Evolutionary conservation across 1,284 basidiomycete species (phyloP), one percentile per base, ranked within the genome.

Genomic region (Anthracocystis setariae): DNA sequence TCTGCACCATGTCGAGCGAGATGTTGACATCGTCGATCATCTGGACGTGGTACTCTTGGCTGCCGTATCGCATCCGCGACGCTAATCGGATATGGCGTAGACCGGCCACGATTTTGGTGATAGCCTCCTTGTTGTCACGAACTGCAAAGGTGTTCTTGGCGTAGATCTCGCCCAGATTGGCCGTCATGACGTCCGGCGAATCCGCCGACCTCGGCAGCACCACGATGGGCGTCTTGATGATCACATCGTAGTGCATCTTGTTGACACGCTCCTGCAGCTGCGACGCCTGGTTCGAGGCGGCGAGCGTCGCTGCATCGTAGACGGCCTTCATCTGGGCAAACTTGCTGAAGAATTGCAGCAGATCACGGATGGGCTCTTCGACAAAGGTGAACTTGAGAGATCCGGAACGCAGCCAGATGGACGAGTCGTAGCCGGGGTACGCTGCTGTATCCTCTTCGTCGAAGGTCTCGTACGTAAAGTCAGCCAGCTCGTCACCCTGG

Each of bases 391-490:
- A 86, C 77, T 91, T 92, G 79, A 98, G 86, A 1, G 96, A 97
- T 5, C 92, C 95, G n/a, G 92, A 90, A 27, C 90, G 88, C 55
- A 99, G 87, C 70, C 88, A 88, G 58, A 99, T 86, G 5, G 90
- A 89, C 3, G 94, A 94, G 83, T 94, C 94, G 84, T 95, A 88
- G 35, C 93, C 93, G 2, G 87, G 86, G 83, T 92, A 92, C 1
- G 86, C 86, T 32, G 88, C 85, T 7, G 77, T 61, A 35, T 87
- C 86, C 9, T 74, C 77, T 3, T 85, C 83, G 82, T 95, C 92
- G 84, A 90, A 95, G 0, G 94, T 98, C 84, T 97, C 91, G 84
- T 98, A 98, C 54, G 88, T 89, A 85, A 99, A 94, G 82, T 97
- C 92, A 23, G 94, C 95, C 46, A 98, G 89, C 82, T 98, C 92